A percentile compares a stretch with the other conserved stretches of the same genome.
Evolutionary conservation across 306 rosid species (phyloP).

Genomic region (Quercus suber): DNA sequence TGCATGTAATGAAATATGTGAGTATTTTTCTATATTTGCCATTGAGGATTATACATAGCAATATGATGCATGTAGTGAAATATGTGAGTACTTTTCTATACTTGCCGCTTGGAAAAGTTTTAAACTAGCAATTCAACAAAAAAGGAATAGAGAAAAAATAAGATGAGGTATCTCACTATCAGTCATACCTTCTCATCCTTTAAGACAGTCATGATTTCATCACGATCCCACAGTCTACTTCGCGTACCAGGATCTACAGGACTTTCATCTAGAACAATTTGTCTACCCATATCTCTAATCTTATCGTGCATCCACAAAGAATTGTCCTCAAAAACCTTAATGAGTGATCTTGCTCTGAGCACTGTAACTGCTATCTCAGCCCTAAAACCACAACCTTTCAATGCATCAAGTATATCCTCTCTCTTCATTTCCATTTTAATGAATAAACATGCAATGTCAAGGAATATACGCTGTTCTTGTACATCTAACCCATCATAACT

Average conservation of each 20-base stretch:
- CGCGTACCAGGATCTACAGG: constrained; percentile 38
- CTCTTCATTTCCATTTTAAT: constrained; percentile 35
- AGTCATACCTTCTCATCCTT: constrained; percentile 34
- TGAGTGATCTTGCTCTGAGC: constrained; percentile 45
- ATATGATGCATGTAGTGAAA: not conserved
- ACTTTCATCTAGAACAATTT: constrained; percentile 43
- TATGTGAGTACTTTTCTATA: not conserved
- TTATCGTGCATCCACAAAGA: constrained; percentile 68
- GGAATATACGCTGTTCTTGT: constrained; percentile 48
- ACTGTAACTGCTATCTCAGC: constrained; percentile 41
- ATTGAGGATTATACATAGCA: not conserved
- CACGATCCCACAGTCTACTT: constrained; percentile 61
- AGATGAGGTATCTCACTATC: not conserved
- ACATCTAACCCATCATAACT: constrained; percentile 50
- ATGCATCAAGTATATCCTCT: constrained; percentile 46
- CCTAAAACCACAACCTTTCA: constrained; percentile 53
- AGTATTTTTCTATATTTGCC: not conserved
- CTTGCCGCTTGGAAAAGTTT: not conserved
- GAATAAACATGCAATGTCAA: constrained; percentile 61
- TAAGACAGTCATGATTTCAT: constrained; percentile 42
- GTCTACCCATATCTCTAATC: constrained; percentile 67
- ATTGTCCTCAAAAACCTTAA: constrained; percentile 36
- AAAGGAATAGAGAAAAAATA: not conserved
- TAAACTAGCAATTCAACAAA: not conserved
- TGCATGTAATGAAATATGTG: not conserved